Evolutionary conservation across 805 yeast genomes (phyloP).

Genomic region (Starmerella khaoyaiensis): DNA sequence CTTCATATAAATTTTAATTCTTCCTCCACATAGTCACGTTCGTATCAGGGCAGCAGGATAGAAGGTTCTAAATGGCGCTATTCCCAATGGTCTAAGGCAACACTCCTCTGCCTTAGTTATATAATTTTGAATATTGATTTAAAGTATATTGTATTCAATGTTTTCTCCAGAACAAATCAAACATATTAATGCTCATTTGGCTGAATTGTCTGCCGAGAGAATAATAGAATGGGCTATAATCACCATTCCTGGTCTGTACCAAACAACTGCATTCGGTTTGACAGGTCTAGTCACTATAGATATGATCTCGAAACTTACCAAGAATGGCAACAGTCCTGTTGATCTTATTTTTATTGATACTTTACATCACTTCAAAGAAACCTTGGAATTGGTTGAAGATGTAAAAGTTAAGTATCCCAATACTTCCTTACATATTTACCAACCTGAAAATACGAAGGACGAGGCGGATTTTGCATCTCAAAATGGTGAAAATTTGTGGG

Average conservation of each 20-base stretch:
- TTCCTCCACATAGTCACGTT: no score
- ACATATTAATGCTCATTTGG: constrained; percentile 52
- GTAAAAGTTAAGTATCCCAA: constrained; percentile 45
- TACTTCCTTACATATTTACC: constrained; percentile 47
- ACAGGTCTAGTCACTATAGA: constrained; percentile 84
- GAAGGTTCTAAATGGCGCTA: no score
- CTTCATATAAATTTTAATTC: no score
- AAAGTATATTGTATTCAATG: no score
- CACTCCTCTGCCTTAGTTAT: no score
- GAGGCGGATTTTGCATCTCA: constrained; percentile 51
- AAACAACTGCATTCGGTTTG: constrained; percentile 90
- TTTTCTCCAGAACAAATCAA: constrained; percentile 38
- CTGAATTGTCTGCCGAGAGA: constrained; percentile 50
- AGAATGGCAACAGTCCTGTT: constrained; percentile 32
- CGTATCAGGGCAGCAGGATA: no score
- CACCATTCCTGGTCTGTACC: constrained; percentile 74
- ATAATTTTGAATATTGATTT: no score
- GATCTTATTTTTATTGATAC: constrained; percentile 84
- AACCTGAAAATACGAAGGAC: constrained; percentile 44
- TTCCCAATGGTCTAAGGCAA: no score
- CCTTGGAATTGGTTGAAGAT: constrained; percentile 54
- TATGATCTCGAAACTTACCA: constrained; percentile 47
- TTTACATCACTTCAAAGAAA: constrained; percentile 88
- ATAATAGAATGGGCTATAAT: constrained; percentile 68
- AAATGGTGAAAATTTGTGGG: constrained; percentile 77